Evolutionary conservation across 1,284 basidiomycete species (phyloP), one percentile per base, ranked within the genome.

Genomic region (Rhodotorula sp.): DNA sequence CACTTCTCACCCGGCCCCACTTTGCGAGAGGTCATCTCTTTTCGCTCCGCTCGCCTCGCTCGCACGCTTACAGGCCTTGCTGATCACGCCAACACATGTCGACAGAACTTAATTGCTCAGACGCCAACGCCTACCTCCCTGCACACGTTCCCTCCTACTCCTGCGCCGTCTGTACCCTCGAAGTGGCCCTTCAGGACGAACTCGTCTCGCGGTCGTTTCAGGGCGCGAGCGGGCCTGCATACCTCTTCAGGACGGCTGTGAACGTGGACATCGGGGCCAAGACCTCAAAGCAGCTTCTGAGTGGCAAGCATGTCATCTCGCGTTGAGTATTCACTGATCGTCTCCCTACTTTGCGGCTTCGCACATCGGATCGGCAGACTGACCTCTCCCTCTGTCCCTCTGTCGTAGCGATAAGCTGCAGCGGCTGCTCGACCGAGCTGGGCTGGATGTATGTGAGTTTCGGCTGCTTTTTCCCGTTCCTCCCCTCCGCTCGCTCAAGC

Each of bases 371-470:
- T 19, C 5, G 27, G 7, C 15, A 4, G 30, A 22, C 29, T 17
- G 36, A 8, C 10, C 2, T 11, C 10, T 8, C 53, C 3, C 29
- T 17, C 17, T 53, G 5, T 10, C 17, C 7, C n/a, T 8, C 5
- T 0, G 27, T 8, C 7, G 27, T 61, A 63, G 47, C 64, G 0
- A 30, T 72, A 1, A 13, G 11, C 6, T 72, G 71, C 29, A 24
- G 49, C 2, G 64, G 71, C 8, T 72, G 71, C 34, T 27, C 39
- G 15, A 63, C 54, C 39, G 67, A 72, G 44, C n/a, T 72, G n/a
- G 71, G 71, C 1, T 72, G 71, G 71, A 66, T 62, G 20, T 72
- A 72, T 36, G 67, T 66, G 7, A 11, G 62, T 36, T 24, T 19
- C 5, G 39, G 44, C 53, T 47, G 17, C n/a, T 24, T 6, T 6